Percentiles rank a stretch among this genome's conserved stretches.
phyloP scores from a whole-genome alignment of 2,329 filamentous ascomycete species.

The Aurifilum marmelostoma region DNA sequence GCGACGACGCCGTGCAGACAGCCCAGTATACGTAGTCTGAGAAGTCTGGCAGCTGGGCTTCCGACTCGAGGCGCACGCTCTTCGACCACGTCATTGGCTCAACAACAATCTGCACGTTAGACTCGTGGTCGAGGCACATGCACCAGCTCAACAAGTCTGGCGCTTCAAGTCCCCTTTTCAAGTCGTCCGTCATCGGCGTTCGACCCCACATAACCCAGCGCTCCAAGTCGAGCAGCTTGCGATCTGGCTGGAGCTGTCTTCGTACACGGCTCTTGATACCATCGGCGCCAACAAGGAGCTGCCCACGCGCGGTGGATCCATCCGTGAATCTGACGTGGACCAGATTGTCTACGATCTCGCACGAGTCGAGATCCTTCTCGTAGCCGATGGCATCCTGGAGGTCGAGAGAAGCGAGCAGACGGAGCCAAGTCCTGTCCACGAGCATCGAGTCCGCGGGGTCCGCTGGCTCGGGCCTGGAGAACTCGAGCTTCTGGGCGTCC shows the following conservation, averaged over 20 bases:
- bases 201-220: constrained; percentile 40
- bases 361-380: constrained; percentile 37
- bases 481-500: constrained; percentile 34
- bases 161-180: constrained; percentile 29
- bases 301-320: constrained; percentile 34
- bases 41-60: constrained; percentile 32
- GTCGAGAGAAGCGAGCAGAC: constrained; percentile 33
- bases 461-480: constrained; percentile 29
- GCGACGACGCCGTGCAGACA: constrained; percentile 34
- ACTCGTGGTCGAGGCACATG: constrained; percentile 36
- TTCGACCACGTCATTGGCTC: constrained; percentile 37
- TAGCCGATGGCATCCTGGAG: constrained; percentile 38
- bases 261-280: constrained; percentile 38
- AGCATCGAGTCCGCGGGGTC: constrained; percentile 31
- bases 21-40: constrained; percentile 37
- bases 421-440: constrained; percentile 39
- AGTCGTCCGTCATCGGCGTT: constrained; percentile 34
- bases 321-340: constrained; percentile 35
- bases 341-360: constrained; percentile 29
- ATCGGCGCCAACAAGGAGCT: constrained; percentile 38
- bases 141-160: constrained; percentile 37
- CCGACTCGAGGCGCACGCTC: constrained; percentile 31
- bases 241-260: constrained; percentile 37
- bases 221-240: constrained; percentile 37
- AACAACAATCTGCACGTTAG: constrained; percentile 35